Conservation (phyloP, 1,284 basidiomycete genomes). For the Melanopsichium pennsylvanicum region DNA sequence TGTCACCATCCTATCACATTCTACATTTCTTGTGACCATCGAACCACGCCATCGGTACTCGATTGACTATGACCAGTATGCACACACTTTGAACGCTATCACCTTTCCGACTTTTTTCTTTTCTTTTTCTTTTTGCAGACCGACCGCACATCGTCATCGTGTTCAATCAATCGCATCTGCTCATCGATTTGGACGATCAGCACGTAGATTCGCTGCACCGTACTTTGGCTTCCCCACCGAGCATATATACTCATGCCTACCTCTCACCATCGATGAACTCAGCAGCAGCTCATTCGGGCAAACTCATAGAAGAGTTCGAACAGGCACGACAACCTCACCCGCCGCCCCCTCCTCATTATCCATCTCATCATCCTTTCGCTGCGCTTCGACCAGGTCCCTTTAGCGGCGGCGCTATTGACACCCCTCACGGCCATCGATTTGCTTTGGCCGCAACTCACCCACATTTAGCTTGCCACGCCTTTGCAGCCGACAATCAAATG, state of each 20-base stretch:
- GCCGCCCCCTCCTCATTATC: conserved; percentile 5
- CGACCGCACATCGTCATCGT: no score
- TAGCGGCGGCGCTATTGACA: conserved; percentile 13
- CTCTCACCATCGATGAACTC: conserved; percentile 36
- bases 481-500: conserved; percentile 13
- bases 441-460: not conserved
- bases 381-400: conserved; percentile 26
- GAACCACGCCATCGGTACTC: no score
- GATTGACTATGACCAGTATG: no score
- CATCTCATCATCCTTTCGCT: conserved; percentile 40
- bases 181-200: no score
- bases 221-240: no score
- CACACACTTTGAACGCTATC: no score
- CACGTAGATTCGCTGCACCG: no score
- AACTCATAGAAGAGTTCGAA: conserved; percentile 48
- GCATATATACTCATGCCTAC: not conserved
- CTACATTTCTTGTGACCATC: no score
- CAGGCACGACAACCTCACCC: conserved; percentile 10
- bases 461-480: not conserved
- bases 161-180: no score
- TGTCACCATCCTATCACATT: no score
- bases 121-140: no score
- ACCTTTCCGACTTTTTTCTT: no score
- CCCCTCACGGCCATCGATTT: not conserved
- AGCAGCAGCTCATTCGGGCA: conserved; percentile 32